phyloP scores from a whole-genome alignment of 352 stramenopile species.

The Globisporangium polare region DNA sequence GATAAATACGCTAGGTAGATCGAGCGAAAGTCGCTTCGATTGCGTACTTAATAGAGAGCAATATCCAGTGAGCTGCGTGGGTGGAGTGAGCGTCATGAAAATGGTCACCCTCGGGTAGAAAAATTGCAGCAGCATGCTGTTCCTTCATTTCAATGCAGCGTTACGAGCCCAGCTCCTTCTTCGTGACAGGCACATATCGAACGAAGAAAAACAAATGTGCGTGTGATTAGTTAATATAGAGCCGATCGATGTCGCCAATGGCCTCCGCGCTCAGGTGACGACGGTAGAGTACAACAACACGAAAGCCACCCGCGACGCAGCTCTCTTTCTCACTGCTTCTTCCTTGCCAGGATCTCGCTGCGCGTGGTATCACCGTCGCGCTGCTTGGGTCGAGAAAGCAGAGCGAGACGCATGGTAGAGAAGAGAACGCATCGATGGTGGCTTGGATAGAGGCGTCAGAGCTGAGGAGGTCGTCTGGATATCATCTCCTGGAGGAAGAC shows the following conservation, averaged over 20 bases:
- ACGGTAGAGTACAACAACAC: conserved; percentile 10
- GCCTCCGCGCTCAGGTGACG: neutral
- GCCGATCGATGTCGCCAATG: neutral
- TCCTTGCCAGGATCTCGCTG: neutral
- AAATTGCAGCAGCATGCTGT: too few species aligned
- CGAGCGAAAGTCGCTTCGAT: too few species aligned
- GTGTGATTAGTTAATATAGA: conserved; percentile 11
- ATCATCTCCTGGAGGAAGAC: neutral
- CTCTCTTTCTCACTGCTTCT: neutral
- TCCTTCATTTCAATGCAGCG: neutral
- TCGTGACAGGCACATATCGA: neutral
- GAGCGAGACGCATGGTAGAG: neutral
- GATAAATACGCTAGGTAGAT: too few species aligned
- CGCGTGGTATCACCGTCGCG: neutral
- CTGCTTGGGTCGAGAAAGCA: neutral
- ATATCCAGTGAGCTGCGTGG: too few species aligned
- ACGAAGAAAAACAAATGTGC: neutral
- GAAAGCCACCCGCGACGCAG: neutral
- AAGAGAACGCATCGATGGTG: neutral
- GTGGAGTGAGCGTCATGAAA: too few species aligned
- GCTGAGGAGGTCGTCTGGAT: neutral
- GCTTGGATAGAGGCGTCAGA: conserved; percentile 7
- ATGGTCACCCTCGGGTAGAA: neutral
- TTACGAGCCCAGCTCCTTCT: neutral
- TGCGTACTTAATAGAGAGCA: too few species aligned